Conservation (phyloP, 2,329 filamentous ascomycete species). For the Trichoderma sp. region DNA sequence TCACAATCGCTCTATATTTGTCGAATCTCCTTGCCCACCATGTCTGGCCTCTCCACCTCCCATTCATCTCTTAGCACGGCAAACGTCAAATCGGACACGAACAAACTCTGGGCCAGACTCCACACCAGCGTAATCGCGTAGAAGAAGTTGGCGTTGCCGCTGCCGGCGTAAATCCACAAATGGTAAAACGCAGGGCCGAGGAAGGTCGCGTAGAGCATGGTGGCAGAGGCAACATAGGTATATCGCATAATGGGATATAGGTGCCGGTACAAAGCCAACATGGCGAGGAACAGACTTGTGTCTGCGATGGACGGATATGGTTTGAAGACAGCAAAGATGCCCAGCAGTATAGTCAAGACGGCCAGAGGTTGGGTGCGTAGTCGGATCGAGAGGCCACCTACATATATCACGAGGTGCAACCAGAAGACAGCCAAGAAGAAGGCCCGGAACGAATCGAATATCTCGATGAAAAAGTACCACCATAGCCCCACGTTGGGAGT, state of each 20-base stretch:
- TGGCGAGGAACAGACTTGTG: constrained; percentile 79
- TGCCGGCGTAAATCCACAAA: constrained; percentile 97
- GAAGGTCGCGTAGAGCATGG: constrained; percentile 83
- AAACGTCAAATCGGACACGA: constrained; percentile 87
- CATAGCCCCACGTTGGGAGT: constrained; percentile 95
- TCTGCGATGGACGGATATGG: constrained; percentile 95
- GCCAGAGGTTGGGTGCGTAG: constrained; percentile 85
- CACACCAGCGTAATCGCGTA: constrained; percentile 99
- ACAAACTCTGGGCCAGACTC: constrained; percentile 84
- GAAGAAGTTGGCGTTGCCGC: constrained; percentile 98
- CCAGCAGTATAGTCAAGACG: constrained; percentile 80
- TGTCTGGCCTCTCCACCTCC: constrained; percentile 88
- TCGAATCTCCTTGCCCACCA: constrained; percentile 83
- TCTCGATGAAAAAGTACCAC: constrained; percentile 99
- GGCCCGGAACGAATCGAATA: constrained; percentile 96
- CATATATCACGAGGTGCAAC: constrained; percentile 90
- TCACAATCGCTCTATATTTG: constrained; percentile 65
- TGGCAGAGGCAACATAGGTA: constrained; percentile 81
- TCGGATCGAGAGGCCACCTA: constrained; percentile 81
- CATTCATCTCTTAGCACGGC: constrained; percentile 89
- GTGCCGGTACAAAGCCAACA: constrained; percentile 87
- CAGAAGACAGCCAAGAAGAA: constrained; percentile 99
- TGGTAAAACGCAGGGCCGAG: constrained; percentile 95
- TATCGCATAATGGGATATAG: constrained; percentile 93
- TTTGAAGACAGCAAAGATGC: constrained; percentile 93